Percentiles rank a stretch among this genome's conserved stretches.
Conservation (phyloP, 768 basidiomycete species). For the Coprinopsis cinerea region DNA sequence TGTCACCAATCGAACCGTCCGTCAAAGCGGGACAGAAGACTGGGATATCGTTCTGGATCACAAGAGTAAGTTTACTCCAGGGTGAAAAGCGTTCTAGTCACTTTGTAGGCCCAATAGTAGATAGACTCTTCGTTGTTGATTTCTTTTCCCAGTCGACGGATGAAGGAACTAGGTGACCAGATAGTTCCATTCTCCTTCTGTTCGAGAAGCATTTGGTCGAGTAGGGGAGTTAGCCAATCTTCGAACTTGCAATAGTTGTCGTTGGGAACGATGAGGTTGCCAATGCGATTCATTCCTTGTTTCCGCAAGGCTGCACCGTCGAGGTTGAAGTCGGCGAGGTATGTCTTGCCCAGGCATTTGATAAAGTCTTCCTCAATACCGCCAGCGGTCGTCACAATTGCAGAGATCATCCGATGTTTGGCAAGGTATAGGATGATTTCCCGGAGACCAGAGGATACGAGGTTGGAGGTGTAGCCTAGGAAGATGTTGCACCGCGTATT, state of each 20-base stretch:
- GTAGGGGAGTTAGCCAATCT: conserved; percentile 96
- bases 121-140: conserved; percentile 96
- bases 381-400: conserved; percentile 94
- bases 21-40: conserved; percentile 98
- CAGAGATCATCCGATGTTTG: conserved; percentile 85
- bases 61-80: conserved; percentile 11
- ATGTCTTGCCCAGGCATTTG: conserved; percentile 97
- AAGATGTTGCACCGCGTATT: conserved; percentile 82
- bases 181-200: conserved; percentile 63
- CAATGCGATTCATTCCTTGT: conserved; percentile 94
- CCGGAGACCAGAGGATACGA: conserved; percentile 94
- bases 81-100: conserved; percentile 35
- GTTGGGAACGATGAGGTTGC: conserved; percentile 94
- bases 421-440: conserved; percentile 91
- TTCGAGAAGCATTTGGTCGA: conserved; percentile 85
- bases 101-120: conserved; percentile 99
- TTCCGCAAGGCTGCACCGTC: conserved; percentile 84
- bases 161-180: conserved; percentile 96
- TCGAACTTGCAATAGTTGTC: conserved; percentile 99
- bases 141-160: conserved; percentile 90
- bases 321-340: conserved; percentile 87
- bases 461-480: conserved; percentile 96
- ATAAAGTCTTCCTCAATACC: conserved; percentile 99
- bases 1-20: conserved; percentile 96
- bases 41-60: conserved; percentile 86